A percentile compares a stretch with the other conserved stretches of the same genome.
Conservation (phyloP, 2,329 filamentous ascomycete genomes). For the Trichophyton equinum region DNA sequence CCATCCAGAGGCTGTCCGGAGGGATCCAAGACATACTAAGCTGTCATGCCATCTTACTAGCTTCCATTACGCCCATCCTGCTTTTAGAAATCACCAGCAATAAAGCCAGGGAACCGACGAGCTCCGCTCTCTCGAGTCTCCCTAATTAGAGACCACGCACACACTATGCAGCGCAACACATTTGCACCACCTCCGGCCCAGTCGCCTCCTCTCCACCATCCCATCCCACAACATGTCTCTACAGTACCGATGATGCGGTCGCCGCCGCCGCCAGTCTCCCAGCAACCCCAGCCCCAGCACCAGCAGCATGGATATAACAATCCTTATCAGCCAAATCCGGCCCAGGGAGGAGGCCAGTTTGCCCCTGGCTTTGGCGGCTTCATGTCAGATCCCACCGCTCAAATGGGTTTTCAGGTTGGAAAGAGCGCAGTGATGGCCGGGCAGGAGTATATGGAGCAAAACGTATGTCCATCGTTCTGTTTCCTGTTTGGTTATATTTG, state of each 20-base stretch:
- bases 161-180: conserved; percentile 66
- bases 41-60: not conserved
- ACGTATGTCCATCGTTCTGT: conserved; percentile 50
- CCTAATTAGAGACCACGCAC: not conserved
- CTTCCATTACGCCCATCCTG: not conserved
- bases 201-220: conserved; percentile 90
- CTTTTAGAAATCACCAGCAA: not conserved
- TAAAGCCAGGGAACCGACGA: not conserved
- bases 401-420: conserved; percentile 88
- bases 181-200: conserved; percentile 64
- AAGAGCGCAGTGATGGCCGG: conserved; percentile 84
- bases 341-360: conserved; percentile 30
- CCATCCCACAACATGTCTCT: conserved; percentile 95
- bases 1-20: too few relatives aligned
- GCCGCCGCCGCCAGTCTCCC: conserved; percentile 66
- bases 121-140: not conserved
- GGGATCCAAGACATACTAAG: not conserved
- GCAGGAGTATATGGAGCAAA: conserved; percentile 90
- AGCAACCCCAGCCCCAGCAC: conserved; percentile 41
- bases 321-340: conserved; percentile 36
- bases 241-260: conserved; percentile 94
- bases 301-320: conserved; percentile 32
- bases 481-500: not conserved
- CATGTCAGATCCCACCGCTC: conserved; percentile 88
- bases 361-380: conserved; percentile 69